Evolutionary conservation across 306 rosid species (phyloP).

Genomic region (Abrus pulchellus): DNA sequence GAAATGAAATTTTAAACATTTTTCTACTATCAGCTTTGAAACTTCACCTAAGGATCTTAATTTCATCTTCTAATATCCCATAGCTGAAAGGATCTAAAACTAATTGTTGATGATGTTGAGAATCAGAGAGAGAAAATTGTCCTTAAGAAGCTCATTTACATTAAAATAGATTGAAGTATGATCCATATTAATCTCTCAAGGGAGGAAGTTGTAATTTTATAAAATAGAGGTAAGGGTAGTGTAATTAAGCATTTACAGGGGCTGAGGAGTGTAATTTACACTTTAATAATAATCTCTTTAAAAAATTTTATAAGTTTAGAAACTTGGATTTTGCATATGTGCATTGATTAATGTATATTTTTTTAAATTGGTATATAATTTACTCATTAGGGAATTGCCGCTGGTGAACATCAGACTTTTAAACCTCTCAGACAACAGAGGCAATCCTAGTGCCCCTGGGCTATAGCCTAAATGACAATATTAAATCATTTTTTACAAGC

Average conservation of each 20-base stretch:
- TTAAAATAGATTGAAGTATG: background rate
- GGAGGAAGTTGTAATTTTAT: background rate
- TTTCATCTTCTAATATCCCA: background rate
- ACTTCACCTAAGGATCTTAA: background rate
- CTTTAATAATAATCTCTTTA: constrained; percentile 10
- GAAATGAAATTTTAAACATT: background rate
- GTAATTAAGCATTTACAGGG: background rate
- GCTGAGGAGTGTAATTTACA: background rate
- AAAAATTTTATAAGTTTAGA: constrained; percentile 36
- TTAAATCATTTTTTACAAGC: constrained; percentile 13
- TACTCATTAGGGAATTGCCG: background rate
- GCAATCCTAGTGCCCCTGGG: constrained; percentile 18
- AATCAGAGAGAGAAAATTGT: background rate
- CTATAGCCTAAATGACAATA: constrained; percentile 5
- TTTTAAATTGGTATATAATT: background rate
- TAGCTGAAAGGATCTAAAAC: background rate
- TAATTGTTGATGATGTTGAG: background rate
- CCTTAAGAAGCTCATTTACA: background rate
- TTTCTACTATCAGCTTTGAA: background rate
- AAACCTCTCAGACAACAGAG: background rate
- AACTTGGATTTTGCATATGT: constrained; percentile 22
- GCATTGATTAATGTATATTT: background rate
- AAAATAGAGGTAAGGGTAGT: background rate
- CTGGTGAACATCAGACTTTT: background rate
- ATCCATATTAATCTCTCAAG: background rate